A percentile compares a stretch with the other conserved stretches of the same genome.
Conservation (phyloP, 1,139 yeast species). For the Torulaspora globosa region DNA sequence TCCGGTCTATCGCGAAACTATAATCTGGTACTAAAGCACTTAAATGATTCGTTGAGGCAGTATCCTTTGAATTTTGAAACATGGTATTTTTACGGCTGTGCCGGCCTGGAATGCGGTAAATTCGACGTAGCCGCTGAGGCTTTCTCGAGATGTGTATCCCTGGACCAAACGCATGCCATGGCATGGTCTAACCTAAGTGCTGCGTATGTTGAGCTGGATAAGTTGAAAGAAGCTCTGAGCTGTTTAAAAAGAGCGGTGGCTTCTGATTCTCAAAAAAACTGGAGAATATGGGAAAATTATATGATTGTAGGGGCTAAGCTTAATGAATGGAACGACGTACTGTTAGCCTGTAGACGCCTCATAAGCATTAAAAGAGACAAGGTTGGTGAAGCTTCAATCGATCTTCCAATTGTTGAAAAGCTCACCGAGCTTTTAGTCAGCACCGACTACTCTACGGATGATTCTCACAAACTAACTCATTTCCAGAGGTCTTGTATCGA, state of each 20-base stretch:
- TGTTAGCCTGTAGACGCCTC: constrained; percentile 64
- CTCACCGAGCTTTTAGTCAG: constrained; percentile 61
- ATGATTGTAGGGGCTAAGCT: constrained; percentile 76
- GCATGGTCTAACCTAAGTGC: constrained; percentile 96
- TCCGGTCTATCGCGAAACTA: constrained; percentile 54
- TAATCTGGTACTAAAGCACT: constrained; percentile 56
- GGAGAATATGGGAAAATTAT: constrained; percentile 91
- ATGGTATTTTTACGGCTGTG: constrained; percentile 91
- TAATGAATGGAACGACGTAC: constrained; percentile 82
- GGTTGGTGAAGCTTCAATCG: constrained; percentile 63
- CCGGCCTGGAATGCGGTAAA: constrained; percentile 71
- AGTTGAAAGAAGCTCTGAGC: constrained; percentile 70
- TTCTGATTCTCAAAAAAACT: constrained; percentile 66
- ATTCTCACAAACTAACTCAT: constrained; percentile 45
- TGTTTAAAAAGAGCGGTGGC: constrained; percentile 77
- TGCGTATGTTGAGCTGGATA: constrained; percentile 61
- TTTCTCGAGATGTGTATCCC: constrained; percentile 81
- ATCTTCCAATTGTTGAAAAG: constrained; percentile 70
- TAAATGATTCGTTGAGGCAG: constrained; percentile 67
- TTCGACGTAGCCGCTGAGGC: constrained; percentile 86
- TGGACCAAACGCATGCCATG: constrained; percentile 77
- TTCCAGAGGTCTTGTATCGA: constrained; percentile 67
- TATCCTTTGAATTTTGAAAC: constrained; percentile 78
- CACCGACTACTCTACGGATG: constrained; percentile 47
- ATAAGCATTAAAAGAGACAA: constrained; percentile 51